Base-by-base conservation (phyloP, 345 rosid genomes). In the Schrenkiella parvula region DNA sequence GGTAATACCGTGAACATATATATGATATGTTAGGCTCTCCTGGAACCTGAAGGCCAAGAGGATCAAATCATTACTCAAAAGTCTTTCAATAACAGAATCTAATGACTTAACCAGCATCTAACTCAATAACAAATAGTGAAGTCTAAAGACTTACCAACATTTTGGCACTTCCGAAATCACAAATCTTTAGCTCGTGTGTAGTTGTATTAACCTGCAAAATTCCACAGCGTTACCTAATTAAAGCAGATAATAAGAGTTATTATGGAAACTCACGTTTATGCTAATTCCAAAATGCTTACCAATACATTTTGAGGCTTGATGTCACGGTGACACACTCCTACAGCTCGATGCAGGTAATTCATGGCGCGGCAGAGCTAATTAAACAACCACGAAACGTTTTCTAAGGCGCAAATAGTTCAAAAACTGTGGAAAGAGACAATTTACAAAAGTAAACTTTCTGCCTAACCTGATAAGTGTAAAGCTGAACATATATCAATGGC, bases 101-200 rank as follows among this genome's bases (percentile, higher is more conserved):
- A 26, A 34, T 18, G 42, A 18, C 26, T 34, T 32, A 29, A 6
- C 17, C 58, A 53, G 8, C 37, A 28, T n/a, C 3, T 29, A n/a
- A 44, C 31, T 21, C 18, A 21, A 13, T 37, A 37, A 22, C 31
- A 44, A 0, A 28, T 13, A 22, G 4, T 18, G n/a, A 52, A 52
- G 37, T 22, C 18, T 15, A 58, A 59, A 28, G 58, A 58, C 75
- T 19, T 87, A 91, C 98, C 96, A 92, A 81, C 84, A 80, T 92
- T 87, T 92, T 92, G 38, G 98, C 98, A 73, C 96, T 92, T 22
- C 98, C 98, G 32, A 89, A 92, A 78, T 92, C 98, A 51, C 98
- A 92, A 28, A 92, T 88, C 81, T 89, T 92, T 69, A 92, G 73
- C 83, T 88, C 89, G 76, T 89, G 96, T 9, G 86, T 85, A 34